Evolutionary conservation across 2,329 filamentous ascomycete species (phyloP).

Genomic region (Colletotrichum tropicicola): DNA sequence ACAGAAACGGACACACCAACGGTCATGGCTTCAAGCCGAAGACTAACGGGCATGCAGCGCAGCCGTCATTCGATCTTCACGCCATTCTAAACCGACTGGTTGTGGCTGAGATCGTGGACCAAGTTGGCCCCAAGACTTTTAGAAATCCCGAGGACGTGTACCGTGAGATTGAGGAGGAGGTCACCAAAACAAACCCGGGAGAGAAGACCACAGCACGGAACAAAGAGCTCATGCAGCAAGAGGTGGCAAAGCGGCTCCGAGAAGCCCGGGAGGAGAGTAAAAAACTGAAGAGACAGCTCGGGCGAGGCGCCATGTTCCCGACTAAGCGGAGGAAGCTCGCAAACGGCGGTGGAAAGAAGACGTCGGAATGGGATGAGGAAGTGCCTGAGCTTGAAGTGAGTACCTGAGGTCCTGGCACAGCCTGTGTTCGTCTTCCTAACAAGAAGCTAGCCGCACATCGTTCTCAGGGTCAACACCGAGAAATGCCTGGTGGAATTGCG

Average conservation of each 20-base stretch:
- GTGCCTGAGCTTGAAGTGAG: conserved; percentile 63
- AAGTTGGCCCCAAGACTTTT: conserved; percentile 65
- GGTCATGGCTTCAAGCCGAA: conserved; percentile 44
- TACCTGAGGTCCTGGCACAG: conserved; percentile 15
- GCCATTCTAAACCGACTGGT: conserved; percentile 64
- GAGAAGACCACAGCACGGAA: conserved; percentile 63
- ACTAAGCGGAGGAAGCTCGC: conserved; percentile 65
- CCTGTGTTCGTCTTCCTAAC: conserved; percentile 36
- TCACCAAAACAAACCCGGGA: conserved; percentile 58
- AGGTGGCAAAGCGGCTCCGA: conserved; percentile 61
- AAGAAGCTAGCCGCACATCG: conserved; percentile 68
- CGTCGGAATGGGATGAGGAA: conserved; percentile 45
- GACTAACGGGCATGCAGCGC: conserved; percentile 46
- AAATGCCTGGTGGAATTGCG: conserved; percentile 86
- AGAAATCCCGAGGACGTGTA: conserved; percentile 69
- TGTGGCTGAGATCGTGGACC: conserved; percentile 73
- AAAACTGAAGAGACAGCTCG: conserved; percentile 60
- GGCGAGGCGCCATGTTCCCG: conserved; percentile 47
- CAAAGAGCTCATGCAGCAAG: conserved; percentile 68
- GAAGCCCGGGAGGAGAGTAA: conserved; percentile 63
- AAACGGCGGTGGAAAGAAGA: conserved; percentile 51
- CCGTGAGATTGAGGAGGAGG: conserved; percentile 69
- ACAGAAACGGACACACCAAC: conserved; percentile 36
- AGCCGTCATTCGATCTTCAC: conserved; percentile 58
- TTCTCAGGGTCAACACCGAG: conserved; percentile 84